Base-by-base conservation (phyloP, 2,329 filamentous ascomycete species). In the Clarireedia paspali region DNA sequence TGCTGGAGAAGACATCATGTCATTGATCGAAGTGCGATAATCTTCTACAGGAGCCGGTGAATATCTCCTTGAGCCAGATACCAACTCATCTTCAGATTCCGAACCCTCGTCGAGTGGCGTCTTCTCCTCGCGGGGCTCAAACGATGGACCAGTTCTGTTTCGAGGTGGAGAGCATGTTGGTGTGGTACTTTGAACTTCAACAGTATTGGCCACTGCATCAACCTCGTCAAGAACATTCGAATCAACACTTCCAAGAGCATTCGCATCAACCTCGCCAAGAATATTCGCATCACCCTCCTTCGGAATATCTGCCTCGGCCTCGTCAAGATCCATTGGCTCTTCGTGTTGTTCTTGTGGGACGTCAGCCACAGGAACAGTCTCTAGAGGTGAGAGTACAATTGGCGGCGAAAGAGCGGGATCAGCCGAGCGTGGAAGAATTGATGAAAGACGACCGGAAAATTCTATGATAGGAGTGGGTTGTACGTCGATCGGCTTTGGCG, bases 51-150 rank as follows among this genome's bases (percentile, higher is more conserved):
- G 62, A 51, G 57, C 62, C 57, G 40, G 62, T 39, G 53, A 62
- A 50, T 59, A 64, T 60, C 58, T 67, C 67, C 60, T 63, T 58
- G 60, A 60, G 10, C 62, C 69, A 26, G 67, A 57, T 50, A 73
- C 65, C 59, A 74, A 68, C 59, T 84, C 80, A 50, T 82, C 79
- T 39, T 84, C 81, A 0, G 77, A 80, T 5, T 83, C 80, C 0
- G 76, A 78, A n/a, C 77, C 73, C 2, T 52, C 48, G 36, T 75
- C 64, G 45, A 74, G 74, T 3, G 73, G 72, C 45, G 74, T 68
- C 5, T 77, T 63, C 36, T 81, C 76, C 62, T 77, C 76, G 7
- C 78, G 74, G 5, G 83, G 72, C 14, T 67, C 69, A 59, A 76
- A 78, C 3, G 59, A 34, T 23, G 5, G 39, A 6, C 60, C 61